These are phyloP conservation scores for Nadsonia commutata DNA, from an alignment of 1,139 yeast species.

Conservation along the genomic window DNA sequence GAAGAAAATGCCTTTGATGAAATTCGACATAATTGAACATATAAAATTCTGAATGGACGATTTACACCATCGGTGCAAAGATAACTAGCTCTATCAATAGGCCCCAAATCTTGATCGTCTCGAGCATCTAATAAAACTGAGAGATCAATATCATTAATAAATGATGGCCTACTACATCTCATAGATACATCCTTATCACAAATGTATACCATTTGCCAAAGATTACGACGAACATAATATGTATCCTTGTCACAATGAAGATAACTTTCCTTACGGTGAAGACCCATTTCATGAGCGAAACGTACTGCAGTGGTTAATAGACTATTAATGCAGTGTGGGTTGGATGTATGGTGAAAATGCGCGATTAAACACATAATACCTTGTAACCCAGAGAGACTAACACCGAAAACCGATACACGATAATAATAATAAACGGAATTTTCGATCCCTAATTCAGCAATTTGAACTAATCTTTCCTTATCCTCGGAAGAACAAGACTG, in stretches of 20 bases:
- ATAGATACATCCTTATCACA: conserved; percentile 41
- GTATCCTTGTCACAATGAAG: conserved; percentile 27
- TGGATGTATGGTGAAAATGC: conserved; percentile 12
- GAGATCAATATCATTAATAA: conserved; percentile 34
- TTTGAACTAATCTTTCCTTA: background rate
- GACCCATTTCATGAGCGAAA: conserved; percentile 49
- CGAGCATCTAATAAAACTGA: conserved; percentile 10
- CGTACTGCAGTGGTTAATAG: conserved; percentile 39
- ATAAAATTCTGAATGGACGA: conserved; percentile 6
- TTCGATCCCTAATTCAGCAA: conserved; percentile 1
- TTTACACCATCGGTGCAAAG: conserved; percentile 2
- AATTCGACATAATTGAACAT: conserved; percentile 11
- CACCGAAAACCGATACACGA: conserved; percentile 11
- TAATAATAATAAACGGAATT: conserved; percentile 12
- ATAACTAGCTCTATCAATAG: conserved; percentile 5
- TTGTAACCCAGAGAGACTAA: conserved; percentile 12
- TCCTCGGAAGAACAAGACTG: background rate
- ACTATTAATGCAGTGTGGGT: conserved; percentile 31
- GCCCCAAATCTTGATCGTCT: too few species aligned
- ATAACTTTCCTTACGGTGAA: conserved; percentile 43
- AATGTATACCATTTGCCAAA: conserved; percentile 45
- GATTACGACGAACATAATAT: conserved; percentile 24
- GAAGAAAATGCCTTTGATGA: conserved; percentile 16
- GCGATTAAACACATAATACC: conserved; percentile 11
- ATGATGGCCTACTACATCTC: conserved; percentile 46